Evolutionary conservation across 164 flowering plant species (phyloP), one percentile per base, ranked within the genome.

Genomic region (Santalum album): DNA sequence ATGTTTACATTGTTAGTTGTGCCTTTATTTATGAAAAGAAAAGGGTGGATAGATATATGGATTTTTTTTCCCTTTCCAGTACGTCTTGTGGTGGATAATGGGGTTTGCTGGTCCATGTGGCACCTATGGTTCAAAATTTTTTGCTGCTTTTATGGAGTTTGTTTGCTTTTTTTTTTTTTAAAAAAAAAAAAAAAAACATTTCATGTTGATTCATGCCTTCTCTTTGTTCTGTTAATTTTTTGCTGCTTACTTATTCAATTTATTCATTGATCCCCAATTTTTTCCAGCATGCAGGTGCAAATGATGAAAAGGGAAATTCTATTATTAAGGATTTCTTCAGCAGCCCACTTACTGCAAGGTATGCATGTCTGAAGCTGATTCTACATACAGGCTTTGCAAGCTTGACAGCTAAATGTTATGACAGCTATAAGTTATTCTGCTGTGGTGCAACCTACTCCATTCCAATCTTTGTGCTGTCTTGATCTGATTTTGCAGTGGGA

Each of bases 271-370:
- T 38, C 23, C 27, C 27, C 39, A 61, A 27, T 55, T 36, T 55
- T 36, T 72, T 59, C 59, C 81, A 90, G 99, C 92, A 74, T 69
- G 82, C 97, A 57, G 92, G 95, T 71, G 95, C 91, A 63, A 95
- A 80, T 62, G 88, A 94, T 73, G 95, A 84, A 7, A 72, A 69
- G 52, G 96, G 99, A 24, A 67, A 69, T 51, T 91, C 97, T 23
- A 72, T 86, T 56, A 79, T 83, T 60, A 87, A 82, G 68, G 99
- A 94, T 65, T 68, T 61, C 62, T 87, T 65, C 48, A 76, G 78
- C 67, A 82, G 97, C 67, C 97, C 97, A 54, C 80, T 94, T 49
- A 94, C 99, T 56, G 95, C 94, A 55, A 94, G 99, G 99, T 90
- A 64, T 64, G 59, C 29, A 49, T 62, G 3, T 49, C 25, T 25